Percentiles rank a stretch among this genome's conserved stretches.
Conservation (phyloP, 2,329 filamentous ascomycete genomes). For the Alternaria sp. region DNA sequence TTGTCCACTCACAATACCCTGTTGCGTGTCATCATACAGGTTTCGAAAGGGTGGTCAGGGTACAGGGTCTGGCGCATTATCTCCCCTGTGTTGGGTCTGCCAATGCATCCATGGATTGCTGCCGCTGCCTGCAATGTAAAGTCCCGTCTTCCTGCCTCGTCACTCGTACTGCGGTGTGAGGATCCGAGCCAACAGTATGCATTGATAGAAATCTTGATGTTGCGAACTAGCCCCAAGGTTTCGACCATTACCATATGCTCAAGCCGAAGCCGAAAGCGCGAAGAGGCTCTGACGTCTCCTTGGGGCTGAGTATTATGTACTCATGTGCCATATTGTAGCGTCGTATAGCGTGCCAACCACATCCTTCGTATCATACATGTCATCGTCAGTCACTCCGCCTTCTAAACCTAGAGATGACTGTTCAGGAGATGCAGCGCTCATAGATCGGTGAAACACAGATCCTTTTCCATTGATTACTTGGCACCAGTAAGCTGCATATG, state of each 20-base stretch:
- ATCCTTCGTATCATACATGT: background rate
- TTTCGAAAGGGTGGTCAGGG: background rate
- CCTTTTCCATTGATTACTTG: background rate
- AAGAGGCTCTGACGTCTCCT: background rate
- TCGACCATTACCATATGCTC: background rate
- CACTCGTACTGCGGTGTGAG: background rate
- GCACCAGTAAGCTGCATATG: background rate
- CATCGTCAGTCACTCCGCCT: conserved; percentile 2
- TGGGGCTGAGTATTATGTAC: background rate
- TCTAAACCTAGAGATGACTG: background rate
- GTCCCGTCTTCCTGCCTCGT: background rate
- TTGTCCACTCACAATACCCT: background rate
- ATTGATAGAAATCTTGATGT: background rate
- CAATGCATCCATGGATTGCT: background rate
- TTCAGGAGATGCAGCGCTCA: background rate
- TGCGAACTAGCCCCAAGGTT: background rate
- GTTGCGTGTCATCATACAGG: background rate
- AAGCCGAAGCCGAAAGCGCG: background rate
- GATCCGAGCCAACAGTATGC: background rate
- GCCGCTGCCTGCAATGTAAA: background rate
- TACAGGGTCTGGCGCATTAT: background rate
- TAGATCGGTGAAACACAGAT: background rate
- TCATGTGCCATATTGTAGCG: background rate
- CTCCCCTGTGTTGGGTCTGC: background rate
- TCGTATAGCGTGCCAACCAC: background rate